Percentiles rank a stretch among this genome's conserved stretches.
Evolutionary conservation across 2,329 filamentous ascomycete species (phyloP).

Genomic region (Stagonosporopsis cucurbitacearum): DNA sequence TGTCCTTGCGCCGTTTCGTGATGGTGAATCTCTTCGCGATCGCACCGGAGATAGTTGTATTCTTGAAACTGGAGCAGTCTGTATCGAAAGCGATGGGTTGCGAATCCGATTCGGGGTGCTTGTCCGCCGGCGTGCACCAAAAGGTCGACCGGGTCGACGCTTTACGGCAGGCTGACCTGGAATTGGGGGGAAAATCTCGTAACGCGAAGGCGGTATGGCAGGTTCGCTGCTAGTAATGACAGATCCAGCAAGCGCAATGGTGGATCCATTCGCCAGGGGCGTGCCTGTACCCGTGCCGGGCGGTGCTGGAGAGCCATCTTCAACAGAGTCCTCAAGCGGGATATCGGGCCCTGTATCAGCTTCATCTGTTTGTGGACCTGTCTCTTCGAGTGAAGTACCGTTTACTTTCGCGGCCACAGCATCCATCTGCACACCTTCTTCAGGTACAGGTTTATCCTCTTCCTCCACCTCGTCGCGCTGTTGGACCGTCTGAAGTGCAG

Average conservation of each 20-base stretch:
- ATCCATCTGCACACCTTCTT: conserved; percentile 53
- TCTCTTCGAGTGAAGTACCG: conserved; percentile 27
- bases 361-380: conserved; percentile 20
- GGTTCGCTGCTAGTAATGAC: conserved; percentile 38
- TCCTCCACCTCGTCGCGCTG: conserved; percentile 76
- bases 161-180: conserved; percentile 54
- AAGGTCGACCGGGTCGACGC: conserved; percentile 47
- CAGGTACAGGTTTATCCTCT: conserved; percentile 48
- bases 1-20: conserved; percentile 41
- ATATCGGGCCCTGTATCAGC: conserved; percentile 27
- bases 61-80: conserved; percentile 41
- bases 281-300: conserved; percentile 29
- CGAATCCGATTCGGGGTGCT: conserved; percentile 43
- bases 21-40: conserved; percentile 40
- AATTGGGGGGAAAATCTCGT: conserved; percentile 78
- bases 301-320: conserved; percentile 41
- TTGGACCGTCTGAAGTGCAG: conserved; percentile 83
- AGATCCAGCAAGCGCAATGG: conserved; percentile 37
- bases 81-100: conserved; percentile 34
- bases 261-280: conserved; percentile 42
- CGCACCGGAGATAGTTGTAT: conserved; percentile 41
- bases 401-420: conserved; percentile 36
- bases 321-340: conserved; percentile 36
- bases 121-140: conserved; percentile 47
- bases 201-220: conserved; percentile 71